Evolutionary conservation across 768 basidiomycete species (phyloP).

Genomic region (Austroboletus festivus): DNA sequence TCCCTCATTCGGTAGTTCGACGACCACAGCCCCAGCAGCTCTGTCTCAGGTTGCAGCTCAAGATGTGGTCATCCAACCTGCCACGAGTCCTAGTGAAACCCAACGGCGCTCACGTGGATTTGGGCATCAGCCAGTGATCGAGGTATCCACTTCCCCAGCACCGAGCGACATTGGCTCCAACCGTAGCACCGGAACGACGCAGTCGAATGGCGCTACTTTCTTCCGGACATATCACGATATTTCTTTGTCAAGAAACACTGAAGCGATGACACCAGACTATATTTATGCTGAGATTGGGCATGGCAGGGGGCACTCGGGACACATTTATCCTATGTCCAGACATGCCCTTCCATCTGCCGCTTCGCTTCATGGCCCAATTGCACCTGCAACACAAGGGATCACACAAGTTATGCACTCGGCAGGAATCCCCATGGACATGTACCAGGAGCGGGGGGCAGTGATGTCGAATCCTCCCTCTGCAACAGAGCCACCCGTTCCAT

Average conservation of each 20-base stretch:
- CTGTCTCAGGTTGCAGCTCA: slow-evolving; percentile 8
- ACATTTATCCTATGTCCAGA: slow-evolving; percentile 18
- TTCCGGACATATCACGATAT: slow-evolving; percentile 58
- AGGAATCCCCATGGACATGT: slow-evolving; percentile 23
- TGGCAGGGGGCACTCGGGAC: slow-evolving; percentile 43
- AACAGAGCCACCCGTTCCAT: slow-evolving; percentile 29
- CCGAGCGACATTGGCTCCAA: slow-evolving; percentile 60
- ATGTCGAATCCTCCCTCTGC: slow-evolving; percentile 10
- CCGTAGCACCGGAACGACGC: slow-evolving; percentile 48
- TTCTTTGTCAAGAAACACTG: slow-evolving; percentile 44
- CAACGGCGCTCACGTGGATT: slow-evolving; percentile 41
- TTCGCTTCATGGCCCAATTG: slow-evolving; percentile 19
- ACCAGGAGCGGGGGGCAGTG: slow-evolving; percentile 12
- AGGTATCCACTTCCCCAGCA: slow-evolving; percentile 56
- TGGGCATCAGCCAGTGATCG: slow-evolving; percentile 57
- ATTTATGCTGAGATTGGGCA: slow-evolving; percentile 77
- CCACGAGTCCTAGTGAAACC: slow-evolving; percentile 36
- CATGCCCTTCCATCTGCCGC: slow-evolving; percentile 21
- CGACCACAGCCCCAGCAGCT: background rate
- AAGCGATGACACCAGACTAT: slow-evolving; percentile 68
- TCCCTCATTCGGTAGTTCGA: slow-evolving; percentile 7
- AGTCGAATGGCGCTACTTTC: slow-evolving; percentile 57
- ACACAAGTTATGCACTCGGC: slow-evolving; percentile 37
- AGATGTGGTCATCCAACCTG: slow-evolving; percentile 33
- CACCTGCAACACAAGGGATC: slow-evolving; percentile 30